Base-by-base conservation (phyloP, 2,329 filamentous ascomycete genomes). In the Fusarium penzigii region DNA sequence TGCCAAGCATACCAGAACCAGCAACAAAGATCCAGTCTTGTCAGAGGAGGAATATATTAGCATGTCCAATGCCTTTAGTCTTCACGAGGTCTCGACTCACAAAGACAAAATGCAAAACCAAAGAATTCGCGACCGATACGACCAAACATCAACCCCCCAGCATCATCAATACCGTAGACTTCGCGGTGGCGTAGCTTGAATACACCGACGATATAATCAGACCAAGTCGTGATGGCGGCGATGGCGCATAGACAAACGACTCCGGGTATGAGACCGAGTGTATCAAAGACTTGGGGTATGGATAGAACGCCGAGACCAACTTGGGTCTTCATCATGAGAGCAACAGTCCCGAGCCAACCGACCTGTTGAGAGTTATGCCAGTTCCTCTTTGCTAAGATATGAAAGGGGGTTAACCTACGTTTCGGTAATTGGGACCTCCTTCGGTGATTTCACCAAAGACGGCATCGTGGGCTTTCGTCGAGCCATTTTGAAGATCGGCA, bases 121-220 rank as follows among this genome's bases (percentile, higher is more conserved):
- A 79, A 68, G 25, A 76, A 42, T 47, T 75, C 73, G 4, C 73
- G 70, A 1, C 78, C 77, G 5, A 71, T 48, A 4, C 66, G 70
- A 17, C 78, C 78, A 56, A 78, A 77, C 12, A 81, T 68, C 34
- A 79, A 66, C 5, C 56, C 57, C 20, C 78, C 78, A 2, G 74
- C 78, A 57, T 81, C 79, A 49, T 80, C 78, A 52, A 82, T 78
- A 38, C 76, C 72, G 59, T 82, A 81, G 2, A 81, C 75, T 39
- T 76, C 70, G 3, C 71, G 73, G 57, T 82, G 79, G 17, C 66
- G 65, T 20, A 76, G 57, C 60, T 82, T 82, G 69, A 81, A 81
- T 14, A 68, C 62, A 11, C 75, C 77, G 9, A 79, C 68, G n/a
- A 77, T 75, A 52, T 75, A 77, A 12, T 16, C 16, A 16, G 39